Evolutionary conservation across 345 rosid genomes (phyloP).

Genomic region (Rubroshorea leprosula): DNA sequence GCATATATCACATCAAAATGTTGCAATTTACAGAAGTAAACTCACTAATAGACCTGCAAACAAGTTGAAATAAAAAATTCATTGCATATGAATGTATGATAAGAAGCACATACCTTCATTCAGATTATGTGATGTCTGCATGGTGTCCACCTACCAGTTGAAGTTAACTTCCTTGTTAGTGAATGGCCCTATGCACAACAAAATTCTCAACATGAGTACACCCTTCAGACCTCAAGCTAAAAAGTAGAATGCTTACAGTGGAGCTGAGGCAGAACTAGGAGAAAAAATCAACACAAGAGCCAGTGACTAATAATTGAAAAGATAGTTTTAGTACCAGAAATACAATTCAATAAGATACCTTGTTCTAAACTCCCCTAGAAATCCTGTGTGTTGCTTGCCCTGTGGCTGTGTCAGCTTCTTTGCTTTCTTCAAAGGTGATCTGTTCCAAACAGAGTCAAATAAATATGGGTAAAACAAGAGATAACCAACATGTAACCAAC

Average conservation of each 20-base stretch:
- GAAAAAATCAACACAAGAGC: background rate
- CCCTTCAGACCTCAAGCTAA: no score
- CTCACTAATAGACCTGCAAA: background rate
- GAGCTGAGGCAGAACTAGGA: background rate
- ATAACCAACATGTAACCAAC: background rate
- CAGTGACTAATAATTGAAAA: background rate
- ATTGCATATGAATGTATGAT: background rate
- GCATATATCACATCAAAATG: conserved; percentile 7
- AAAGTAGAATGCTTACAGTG: background rate
- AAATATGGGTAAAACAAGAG: background rate
- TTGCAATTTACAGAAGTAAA: background rate
- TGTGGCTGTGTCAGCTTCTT: conserved; percentile 70
- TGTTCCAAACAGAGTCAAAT: conserved; percentile 18
- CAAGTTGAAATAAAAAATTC: background rate
- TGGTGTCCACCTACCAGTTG: conserved; percentile 79
- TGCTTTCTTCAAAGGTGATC: conserved; percentile 73
- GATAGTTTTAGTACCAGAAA: background rate
- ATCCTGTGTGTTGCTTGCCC: conserved; percentile 63
- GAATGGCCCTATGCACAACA: conserved; percentile 61
- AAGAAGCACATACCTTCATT: conserved; percentile 72
- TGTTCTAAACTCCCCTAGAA: conserved; percentile 60
- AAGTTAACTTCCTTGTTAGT: conserved; percentile 46
- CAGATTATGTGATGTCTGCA: conserved; percentile 76
- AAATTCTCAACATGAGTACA: background rate
- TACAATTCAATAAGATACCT: conserved; percentile 33